A percentile compares a stretch with the other conserved stretches of the same genome.
phyloP scores from a whole-genome alignment of 2,329 filamentous ascomycete species.

The Pseudocercospora eumusae region DNA sequence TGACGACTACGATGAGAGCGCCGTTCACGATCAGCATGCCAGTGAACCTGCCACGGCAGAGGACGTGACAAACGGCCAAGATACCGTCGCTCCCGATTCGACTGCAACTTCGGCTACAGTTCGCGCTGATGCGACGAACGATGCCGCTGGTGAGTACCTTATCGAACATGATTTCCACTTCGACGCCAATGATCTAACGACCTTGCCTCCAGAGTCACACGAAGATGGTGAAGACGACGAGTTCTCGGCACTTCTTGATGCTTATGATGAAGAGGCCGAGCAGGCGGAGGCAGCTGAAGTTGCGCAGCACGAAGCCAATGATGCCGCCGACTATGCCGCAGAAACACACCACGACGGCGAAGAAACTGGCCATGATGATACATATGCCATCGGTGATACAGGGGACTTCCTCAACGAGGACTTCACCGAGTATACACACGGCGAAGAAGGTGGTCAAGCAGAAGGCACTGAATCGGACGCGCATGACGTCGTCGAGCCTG shows the following conservation, averaged over 20 bases:
- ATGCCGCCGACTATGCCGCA: slow-evolving; percentile 1
- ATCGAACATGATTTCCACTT: slow-evolving; percentile 31
- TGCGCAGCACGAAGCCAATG: slow-evolving; percentile 12
- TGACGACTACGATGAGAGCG: slow-evolving; percentile 16
- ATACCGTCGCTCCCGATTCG: slow-evolving; percentile 23
- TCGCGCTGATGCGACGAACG: slow-evolving; percentile 28
- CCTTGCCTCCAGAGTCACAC: slow-evolving; percentile 26
- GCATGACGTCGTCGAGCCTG: slow-evolving; percentile 10
- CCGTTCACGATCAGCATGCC: slow-evolving; percentile 10
- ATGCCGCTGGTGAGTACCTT: slow-evolving; percentile 34
- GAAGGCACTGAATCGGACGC: slow-evolving; percentile 13
- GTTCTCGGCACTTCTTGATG: slow-evolving; percentile 19
- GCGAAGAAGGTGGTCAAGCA: slow-evolving; percentile 15
- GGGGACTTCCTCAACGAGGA: slow-evolving; percentile 24
- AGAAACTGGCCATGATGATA: slow-evolving; percentile 3
- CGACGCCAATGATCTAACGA: slow-evolving; percentile 33
- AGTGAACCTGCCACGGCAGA: slow-evolving; percentile 9
- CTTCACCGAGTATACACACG: slow-evolving; percentile 14
- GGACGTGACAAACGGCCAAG: slow-evolving; percentile 13
- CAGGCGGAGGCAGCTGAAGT: neutral
- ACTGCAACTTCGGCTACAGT: slow-evolving; percentile 32
- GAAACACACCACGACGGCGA: slow-evolving; percentile 10
- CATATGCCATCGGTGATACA: slow-evolving; percentile 12
- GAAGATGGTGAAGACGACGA: slow-evolving; percentile 28
- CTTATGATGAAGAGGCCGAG: neutral